phyloP scores from a whole-genome alignment of 164 flowering plant species.

The Nymphaea thermarum region DNA sequence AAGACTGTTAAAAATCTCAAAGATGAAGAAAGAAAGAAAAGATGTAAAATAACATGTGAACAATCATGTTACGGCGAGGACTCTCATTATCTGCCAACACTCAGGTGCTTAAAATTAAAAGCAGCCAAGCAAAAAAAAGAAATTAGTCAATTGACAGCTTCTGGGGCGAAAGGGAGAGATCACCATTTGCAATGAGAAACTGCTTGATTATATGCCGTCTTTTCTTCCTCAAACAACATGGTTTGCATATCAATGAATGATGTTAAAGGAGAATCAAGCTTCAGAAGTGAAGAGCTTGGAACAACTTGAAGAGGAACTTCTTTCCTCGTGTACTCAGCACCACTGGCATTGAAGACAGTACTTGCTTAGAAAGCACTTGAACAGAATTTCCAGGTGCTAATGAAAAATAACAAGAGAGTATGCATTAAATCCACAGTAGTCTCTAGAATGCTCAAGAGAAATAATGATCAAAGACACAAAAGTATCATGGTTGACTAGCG shows the following conservation, averaged over 20 bases:
- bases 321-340: slow-evolving; percentile 78
- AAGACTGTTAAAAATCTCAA: neutral
- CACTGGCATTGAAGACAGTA: slow-evolving; percentile 30
- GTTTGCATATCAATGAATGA: slow-evolving; percentile 76
- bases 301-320: slow-evolving; percentile 79
- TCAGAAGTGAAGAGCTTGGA: slow-evolving; percentile 43
- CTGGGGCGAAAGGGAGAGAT: neutral
- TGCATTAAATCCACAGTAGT: no score
- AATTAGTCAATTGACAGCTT: no score
- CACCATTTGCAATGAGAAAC: slow-evolving; percentile 60
- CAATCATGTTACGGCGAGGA: neutral
- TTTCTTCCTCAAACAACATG: slow-evolving; percentile 78
- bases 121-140: neutral
- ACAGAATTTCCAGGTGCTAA: neutral
- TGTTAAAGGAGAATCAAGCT: slow-evolving; percentile 56
- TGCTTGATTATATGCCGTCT: slow-evolving; percentile 82
- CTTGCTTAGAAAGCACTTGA: neutral
- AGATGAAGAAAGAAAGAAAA: neutral
- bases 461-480: no score
- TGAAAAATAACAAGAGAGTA: neutral
- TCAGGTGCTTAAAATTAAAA: no score
- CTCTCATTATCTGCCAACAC: no score
- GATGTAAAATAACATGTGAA: neutral
- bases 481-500: no score
- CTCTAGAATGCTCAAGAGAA: no score